Conservation (phyloP, 2,329 filamentous ascomycete species). For the Alternaria gansuensis region DNA sequence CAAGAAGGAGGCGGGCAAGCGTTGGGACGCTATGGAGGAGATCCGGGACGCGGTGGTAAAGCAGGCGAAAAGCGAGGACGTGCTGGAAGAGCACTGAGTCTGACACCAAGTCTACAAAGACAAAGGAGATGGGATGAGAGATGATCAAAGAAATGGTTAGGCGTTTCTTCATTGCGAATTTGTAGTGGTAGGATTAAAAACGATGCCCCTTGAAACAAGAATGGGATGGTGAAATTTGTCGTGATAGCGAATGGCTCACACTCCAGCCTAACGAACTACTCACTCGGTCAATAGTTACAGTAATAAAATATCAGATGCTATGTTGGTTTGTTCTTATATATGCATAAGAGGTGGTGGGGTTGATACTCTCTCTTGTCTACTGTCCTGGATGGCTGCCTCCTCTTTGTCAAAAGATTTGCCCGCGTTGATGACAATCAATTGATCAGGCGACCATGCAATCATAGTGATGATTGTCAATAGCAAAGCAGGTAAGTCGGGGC, state of each 20-base stretch:
- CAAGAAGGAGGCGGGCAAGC: constrained; percentile 24
- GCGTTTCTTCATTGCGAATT: neutral
- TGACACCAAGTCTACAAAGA: no score
- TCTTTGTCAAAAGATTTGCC: no score
- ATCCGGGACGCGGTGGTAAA: constrained; percentile 13
- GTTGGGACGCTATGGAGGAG: constrained; percentile 26
- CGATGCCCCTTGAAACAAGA: neutral
- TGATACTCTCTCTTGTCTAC: no score
- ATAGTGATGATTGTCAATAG: neutral
- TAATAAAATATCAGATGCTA: neutral
- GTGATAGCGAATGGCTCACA: neutral
- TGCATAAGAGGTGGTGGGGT: neutral
- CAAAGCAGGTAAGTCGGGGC: neutral
- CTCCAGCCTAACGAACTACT: neutral
- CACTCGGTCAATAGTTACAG: neutral
- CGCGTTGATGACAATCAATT: no score
- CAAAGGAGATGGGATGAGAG: neutral
- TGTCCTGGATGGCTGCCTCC: no score
- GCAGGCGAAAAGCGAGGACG: constrained; percentile 23
- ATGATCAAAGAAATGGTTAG: neutral
- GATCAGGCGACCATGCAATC: neutral
- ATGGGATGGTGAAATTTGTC: neutral
- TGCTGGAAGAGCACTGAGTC: constrained; percentile 8
- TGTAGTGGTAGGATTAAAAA: neutral
- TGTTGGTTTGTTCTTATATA: neutral